Evolutionary conservation across 345 rosid species (phyloP).

Genomic region (Passiflora organensis): DNA sequence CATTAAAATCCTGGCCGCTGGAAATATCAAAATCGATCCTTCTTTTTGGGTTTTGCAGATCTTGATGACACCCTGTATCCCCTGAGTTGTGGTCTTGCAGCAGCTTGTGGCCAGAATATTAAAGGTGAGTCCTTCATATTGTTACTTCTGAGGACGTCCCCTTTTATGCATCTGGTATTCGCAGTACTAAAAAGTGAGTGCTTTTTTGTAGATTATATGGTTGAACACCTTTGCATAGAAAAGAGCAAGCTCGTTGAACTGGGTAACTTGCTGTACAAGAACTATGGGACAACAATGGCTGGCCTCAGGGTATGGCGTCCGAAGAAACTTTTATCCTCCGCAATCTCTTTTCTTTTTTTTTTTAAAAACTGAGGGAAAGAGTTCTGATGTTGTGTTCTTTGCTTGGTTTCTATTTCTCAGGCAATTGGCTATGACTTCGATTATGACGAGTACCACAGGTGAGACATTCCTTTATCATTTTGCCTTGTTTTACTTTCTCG

Average conservation of each 20-base stretch:
- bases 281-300: constrained; percentile 98
- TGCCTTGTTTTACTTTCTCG: neutral
- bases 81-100: constrained; percentile 22
- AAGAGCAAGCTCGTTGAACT: constrained; percentile 50
- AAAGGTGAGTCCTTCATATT: constrained; percentile 12
- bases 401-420: constrained; percentile 31
- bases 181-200: constrained; percentile 3
- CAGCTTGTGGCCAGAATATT: constrained; percentile 28
- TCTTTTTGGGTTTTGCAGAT: constrained; percentile 19
- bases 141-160: neutral
- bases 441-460: constrained; percentile 94
- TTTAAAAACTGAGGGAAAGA: neutral
- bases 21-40: neutral
- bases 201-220: constrained; percentile 62
- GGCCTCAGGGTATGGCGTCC: constrained; percentile 71
- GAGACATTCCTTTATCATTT: neutral
- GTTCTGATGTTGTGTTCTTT: neutral
- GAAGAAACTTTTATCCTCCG: neutral
- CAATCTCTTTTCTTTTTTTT: too few species aligned
- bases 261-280: constrained; percentile 71
- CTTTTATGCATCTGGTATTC: neutral
- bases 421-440: constrained; percentile 92
- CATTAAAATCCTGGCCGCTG: neutral
- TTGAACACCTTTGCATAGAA: constrained; percentile 72
- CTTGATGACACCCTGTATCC: constrained; percentile 34